Conservation (phyloP, 805 yeast species). For the Cyberlindnera xylosilytica region DNA sequence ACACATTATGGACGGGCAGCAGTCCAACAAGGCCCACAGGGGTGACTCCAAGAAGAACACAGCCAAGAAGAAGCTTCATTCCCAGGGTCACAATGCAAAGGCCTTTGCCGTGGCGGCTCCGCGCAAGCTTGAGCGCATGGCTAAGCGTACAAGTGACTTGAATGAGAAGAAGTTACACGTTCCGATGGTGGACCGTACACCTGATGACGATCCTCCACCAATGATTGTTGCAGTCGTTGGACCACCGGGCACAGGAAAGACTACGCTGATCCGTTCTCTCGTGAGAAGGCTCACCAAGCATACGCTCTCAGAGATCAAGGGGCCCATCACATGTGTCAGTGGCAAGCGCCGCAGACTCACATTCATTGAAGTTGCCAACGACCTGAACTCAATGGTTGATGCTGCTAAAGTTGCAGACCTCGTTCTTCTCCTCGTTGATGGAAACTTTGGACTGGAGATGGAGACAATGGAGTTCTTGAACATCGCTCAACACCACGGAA, state of each 20-base stretch:
- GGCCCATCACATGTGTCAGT: slow-evolving; percentile 95
- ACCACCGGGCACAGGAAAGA: slow-evolving; percentile 98
- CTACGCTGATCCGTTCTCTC: slow-evolving; percentile 86
- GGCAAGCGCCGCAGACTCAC: slow-evolving; percentile 93
- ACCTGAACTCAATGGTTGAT: slow-evolving; percentile 93
- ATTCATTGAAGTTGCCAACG: slow-evolving; percentile 89
- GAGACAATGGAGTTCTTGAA: slow-evolving; percentile 98
- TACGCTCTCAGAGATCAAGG: slow-evolving; percentile 79
- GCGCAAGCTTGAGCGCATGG: slow-evolving; percentile 78
- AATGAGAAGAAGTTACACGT: slow-evolving; percentile 86
- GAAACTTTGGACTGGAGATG: slow-evolving; percentile 98
- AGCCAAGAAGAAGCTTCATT: slow-evolving; percentile 83
- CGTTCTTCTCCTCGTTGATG: slow-evolving; percentile 86
- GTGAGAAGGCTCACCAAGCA: slow-evolving; percentile 87
- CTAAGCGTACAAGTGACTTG: slow-evolving; percentile 77
- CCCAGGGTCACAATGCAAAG: slow-evolving; percentile 81
- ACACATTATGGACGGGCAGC: slow-evolving; percentile 38
- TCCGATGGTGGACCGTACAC: slow-evolving; percentile 96
- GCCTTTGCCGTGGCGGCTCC: slow-evolving; percentile 86
- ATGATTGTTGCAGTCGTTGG: slow-evolving; percentile 95
- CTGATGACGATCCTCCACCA: slow-evolving; percentile 97
- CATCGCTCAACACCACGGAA: slow-evolving; percentile 96
- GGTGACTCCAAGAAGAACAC: slow-evolving; percentile 52
- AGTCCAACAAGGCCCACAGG: slow-evolving; percentile 81
- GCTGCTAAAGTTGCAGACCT: slow-evolving; percentile 94